phyloP scores from a whole-genome alignment of 2,329 filamentous ascomycete genomes.

The Colletotrichum siamense region DNA sequence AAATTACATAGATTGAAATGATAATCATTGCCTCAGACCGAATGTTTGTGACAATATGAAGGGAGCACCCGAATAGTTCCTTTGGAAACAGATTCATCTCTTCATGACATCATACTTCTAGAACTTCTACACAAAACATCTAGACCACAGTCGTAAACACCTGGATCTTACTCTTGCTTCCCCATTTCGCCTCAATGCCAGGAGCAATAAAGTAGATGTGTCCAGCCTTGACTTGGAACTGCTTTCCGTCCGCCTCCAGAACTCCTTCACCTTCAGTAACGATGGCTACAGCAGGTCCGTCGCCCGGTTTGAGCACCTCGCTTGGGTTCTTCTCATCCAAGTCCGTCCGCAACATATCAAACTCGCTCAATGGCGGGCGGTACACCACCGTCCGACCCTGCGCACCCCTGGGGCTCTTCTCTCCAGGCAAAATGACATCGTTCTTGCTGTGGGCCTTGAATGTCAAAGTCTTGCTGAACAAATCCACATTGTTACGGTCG shows the following conservation, averaged over 20 bases:
- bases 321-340: constrained; percentile 62
- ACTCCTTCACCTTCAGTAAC: constrained; percentile 64
- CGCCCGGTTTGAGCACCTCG: constrained; percentile 60
- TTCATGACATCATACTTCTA: background rate
- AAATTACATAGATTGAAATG: background rate
- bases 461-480: constrained; percentile 67
- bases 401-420: constrained; percentile 44
- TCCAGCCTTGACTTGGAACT: constrained; percentile 63
- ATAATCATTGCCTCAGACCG: background rate
- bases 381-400: constrained; percentile 69
- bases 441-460: constrained; percentile 66
- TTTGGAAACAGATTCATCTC: background rate
- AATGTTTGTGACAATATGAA: background rate
- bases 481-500: constrained; percentile 67
- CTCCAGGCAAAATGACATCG: constrained; percentile 57
- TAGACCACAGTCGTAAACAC: constrained; percentile 39
- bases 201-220: constrained; percentile 72
- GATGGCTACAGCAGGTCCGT: constrained; percentile 69
- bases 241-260: constrained; percentile 58
- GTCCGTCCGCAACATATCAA: constrained; percentile 68
- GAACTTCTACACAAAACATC: background rate
- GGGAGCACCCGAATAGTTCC: background rate
- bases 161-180: constrained; percentile 37
- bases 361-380: constrained; percentile 73
- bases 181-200: constrained; percentile 41